Percentiles rank a stretch among this genome's conserved stretches.
Evolutionary conservation across 2,329 filamentous ascomycete genomes (phyloP).

Genomic region (Aquanectria penicillioides): DNA sequence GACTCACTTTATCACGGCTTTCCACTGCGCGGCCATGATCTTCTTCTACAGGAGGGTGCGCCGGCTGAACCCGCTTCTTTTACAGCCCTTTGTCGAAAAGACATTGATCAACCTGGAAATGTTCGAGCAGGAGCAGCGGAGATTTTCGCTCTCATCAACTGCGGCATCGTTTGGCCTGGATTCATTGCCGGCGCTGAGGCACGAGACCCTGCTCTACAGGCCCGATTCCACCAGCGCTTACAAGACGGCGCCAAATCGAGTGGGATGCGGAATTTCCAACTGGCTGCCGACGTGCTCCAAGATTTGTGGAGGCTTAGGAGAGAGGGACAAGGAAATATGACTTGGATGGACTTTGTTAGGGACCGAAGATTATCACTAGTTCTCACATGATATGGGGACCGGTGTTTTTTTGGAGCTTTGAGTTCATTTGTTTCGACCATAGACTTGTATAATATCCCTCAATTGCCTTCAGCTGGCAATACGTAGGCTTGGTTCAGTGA

Average conservation of each 20-base stretch:
- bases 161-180: slow-evolving; percentile 1
- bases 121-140: slow-evolving; percentile 4
- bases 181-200: slow-evolving; percentile 10
- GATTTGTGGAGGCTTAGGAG: background rate
- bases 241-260: background rate
- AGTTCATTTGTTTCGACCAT: too few relatives aligned
- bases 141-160: background rate
- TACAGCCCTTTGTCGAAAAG: slow-evolving; percentile 8
- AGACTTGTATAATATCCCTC: too few relatives aligned
- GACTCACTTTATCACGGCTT: background rate
- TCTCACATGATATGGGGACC: background rate
- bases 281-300: slow-evolving; percentile 9
- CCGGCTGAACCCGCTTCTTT: background rate
- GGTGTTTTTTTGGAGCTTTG: too few relatives aligned
- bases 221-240: background rate
- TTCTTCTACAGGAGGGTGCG: slow-evolving; percentile 7
- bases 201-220: background rate
- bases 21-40: slow-evolving; percentile 3
- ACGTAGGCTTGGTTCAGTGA: too few relatives aligned
- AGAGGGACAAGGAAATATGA: background rate
- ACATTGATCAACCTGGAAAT: slow-evolving; percentile 2
- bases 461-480: too few relatives aligned
- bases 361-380: slow-evolving; percentile 1
- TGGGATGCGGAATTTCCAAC: slow-evolving; percentile 6
- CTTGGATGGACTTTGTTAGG: slow-evolving; percentile 5